Conservation (phyloP, 2,329 filamentous ascomycete genomes). For the Esteya vermicola region DNA sequence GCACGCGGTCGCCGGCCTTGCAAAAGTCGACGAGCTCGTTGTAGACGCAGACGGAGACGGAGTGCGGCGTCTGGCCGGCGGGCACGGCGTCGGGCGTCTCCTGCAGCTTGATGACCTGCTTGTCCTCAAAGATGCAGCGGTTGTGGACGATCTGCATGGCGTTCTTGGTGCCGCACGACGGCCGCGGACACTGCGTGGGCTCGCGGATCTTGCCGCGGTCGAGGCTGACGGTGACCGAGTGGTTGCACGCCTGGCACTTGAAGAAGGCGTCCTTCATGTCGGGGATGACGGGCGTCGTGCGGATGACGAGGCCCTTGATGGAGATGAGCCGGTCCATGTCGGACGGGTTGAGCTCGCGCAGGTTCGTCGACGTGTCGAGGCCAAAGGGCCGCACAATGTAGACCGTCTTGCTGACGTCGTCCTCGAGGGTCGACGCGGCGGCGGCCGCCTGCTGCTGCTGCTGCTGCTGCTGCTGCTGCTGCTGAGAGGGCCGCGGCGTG, state of each 20-base stretch:
- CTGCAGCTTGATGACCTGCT: constrained; percentile 97
- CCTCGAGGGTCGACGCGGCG: constrained; percentile 41
- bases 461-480: constrained; percentile 16
- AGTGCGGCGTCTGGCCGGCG: constrained; percentile 92
- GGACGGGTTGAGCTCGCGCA: constrained; percentile 88
- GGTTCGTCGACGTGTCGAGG: constrained; percentile 72
- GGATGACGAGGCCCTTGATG: constrained; percentile 91
- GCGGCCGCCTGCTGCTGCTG: constrained; percentile 14
- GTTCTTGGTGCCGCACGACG: constrained; percentile 70
- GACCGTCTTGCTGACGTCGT: constrained; percentile 63
- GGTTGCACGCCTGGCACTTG: constrained; percentile 84
- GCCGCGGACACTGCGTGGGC: constrained; percentile 76
- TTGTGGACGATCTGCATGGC: constrained; percentile 99
- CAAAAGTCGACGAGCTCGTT: constrained; percentile 95
- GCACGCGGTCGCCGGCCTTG: constrained; percentile 91
- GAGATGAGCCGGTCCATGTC: constrained; percentile 95
- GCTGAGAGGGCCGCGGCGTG: constrained; percentile 27
- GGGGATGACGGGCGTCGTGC: constrained; percentile 88
- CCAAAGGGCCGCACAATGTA: constrained; percentile 88
- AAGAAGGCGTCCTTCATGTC: constrained; percentile 99
- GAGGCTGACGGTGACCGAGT: constrained; percentile 79
- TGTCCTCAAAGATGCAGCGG: constrained; percentile 85
- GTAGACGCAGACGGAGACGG: constrained; percentile 89
- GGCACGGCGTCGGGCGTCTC: constrained; percentile 93
- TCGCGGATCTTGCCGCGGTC: constrained; percentile 95